Base-by-base conservation (phyloP, 2,329 filamentous ascomycete species). In the Neonectria ditissima region DNA sequence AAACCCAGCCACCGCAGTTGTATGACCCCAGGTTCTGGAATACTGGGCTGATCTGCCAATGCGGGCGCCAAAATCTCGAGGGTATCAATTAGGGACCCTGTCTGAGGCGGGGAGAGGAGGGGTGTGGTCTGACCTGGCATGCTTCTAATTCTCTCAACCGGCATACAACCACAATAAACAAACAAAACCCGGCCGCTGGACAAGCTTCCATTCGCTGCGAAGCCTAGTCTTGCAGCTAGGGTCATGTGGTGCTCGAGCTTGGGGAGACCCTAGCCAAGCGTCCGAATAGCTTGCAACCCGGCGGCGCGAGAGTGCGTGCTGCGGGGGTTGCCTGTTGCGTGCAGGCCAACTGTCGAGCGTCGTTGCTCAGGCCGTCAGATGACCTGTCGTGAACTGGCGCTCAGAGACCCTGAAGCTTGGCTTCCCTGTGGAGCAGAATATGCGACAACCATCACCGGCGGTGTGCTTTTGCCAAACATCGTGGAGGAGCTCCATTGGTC, bases 401-500 rank as follows among this genome's bases (percentile, higher is more conserved):
- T 54, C 39, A 41, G 55, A 22, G 55, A 61, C 52, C 52, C 52
- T 43, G 56, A 60, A 26, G 53, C 24, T 26, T 26, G 24, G 4
- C 24, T 26, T 26, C 24, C 22, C 57, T 52, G 50, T 59, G 9
- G 51, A 45, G 39, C 47, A 20, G 55, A 32, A 34, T 53, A 37
- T 37, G 18, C 47, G 28, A 57, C 30, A 32, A 55, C 22, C 28
- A 58, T 61, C 41, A 24, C 34, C 53, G 47, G 61, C 61, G 61
- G 61, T 51, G 64, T 66, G 59, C 63, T 55, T 55, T 48, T 44
- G 14, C 20, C 24, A 2, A 39, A 50, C 43, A 55, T 66, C 64
- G 64, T 66, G 64, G 56, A 64, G 47, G n/a, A 34, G 16, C 50
- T 52, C 44, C 5, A 66, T 66, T 66, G 65, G 57, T 30, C 50